These are phyloP conservation scores for Debaryomyces singareniensis DNA, from an alignment of 1,139 yeast genomes.

Conservation along the genomic window DNA sequence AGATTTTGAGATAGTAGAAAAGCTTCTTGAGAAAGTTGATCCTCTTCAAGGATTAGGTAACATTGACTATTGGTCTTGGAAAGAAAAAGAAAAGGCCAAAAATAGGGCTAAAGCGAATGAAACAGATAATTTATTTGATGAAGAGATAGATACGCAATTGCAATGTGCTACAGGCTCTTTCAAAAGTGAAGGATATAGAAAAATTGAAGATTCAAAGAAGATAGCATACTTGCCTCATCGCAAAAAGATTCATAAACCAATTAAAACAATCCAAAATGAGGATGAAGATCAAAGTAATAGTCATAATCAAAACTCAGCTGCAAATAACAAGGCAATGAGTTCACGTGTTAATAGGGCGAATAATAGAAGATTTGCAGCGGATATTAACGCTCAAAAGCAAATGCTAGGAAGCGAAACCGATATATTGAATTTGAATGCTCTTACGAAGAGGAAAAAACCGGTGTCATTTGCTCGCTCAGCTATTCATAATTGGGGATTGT, in stretches of 20 bases:
- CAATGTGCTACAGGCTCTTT: constrained; percentile 56
- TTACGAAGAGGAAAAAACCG: constrained; percentile 86
- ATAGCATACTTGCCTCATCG: constrained; percentile 74
- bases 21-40: constrained; percentile 29
- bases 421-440: constrained; percentile 64
- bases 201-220: constrained; percentile 69
- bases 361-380: constrained; percentile 86
- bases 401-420: constrained; percentile 80
- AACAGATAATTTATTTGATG: constrained; percentile 20
- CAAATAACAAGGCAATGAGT: constrained; percentile 34
- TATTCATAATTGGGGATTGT: constrained; percentile 96
- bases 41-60: constrained; percentile 26
- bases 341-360: constrained; percentile 87
- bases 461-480: constrained; percentile 95
- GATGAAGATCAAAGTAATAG: constrained; percentile 34
- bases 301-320: constrained; percentile 17
- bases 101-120: constrained; percentile 19
- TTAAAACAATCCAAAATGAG: constrained; percentile 53
- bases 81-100: constrained; percentile 21
- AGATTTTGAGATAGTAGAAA: constrained; percentile 51
- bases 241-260: constrained; percentile 47
- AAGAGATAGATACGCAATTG: constrained; percentile 24
- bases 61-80: constrained; percentile 67
- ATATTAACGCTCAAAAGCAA: constrained; percentile 75
- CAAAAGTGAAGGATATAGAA: constrained; percentile 67